These are phyloP conservation scores for Ogataea pignaliae DNA, from an alignment of 805 yeast genomes.

Conservation along the genomic window DNA sequence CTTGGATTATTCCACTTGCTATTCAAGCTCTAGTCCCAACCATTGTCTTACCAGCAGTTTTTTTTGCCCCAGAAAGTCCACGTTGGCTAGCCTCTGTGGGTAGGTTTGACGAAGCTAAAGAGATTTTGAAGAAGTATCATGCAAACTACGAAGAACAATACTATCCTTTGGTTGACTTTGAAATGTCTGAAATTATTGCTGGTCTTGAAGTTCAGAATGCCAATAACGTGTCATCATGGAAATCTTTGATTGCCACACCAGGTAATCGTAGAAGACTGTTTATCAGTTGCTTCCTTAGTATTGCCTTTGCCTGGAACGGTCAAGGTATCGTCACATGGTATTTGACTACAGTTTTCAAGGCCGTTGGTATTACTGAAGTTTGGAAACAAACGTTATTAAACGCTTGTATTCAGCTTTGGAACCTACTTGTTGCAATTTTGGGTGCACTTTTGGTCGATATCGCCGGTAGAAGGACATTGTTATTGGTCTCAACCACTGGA, in stretches of 20 bases:
- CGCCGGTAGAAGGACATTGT: constrained; percentile 33
- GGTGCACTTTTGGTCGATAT: constrained; percentile 26
- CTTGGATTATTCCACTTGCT: constrained; percentile 39
- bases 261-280: constrained; percentile 34
- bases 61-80: constrained; percentile 36
- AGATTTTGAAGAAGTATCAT: constrained; percentile 26
- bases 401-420: constrained; percentile 44
- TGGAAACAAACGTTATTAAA: constrained; percentile 43
- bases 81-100: constrained; percentile 31
- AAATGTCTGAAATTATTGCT: constrained; percentile 32
- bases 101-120: constrained; percentile 29
- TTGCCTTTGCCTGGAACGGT: constrained; percentile 39
- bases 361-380: constrained; percentile 47
- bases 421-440: constrained; percentile 31
- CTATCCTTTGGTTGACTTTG: constrained; percentile 30
- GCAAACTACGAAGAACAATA: constrained; percentile 29
- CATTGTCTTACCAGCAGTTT: constrained; percentile 26
- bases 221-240: constrained; percentile 25
- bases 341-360: constrained; percentile 39
- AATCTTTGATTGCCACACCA: constrained; percentile 31
- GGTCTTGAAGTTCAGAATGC: constrained; percentile 31
- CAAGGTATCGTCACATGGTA: constrained; percentile 44
- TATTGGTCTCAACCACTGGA: constrained; percentile 29
- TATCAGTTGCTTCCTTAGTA: constrained; percentile 24
- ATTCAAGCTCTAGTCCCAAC: constrained; percentile 36